Base-by-base conservation (phyloP, 805 yeast species). In the Barnettozyma sp. region DNA sequence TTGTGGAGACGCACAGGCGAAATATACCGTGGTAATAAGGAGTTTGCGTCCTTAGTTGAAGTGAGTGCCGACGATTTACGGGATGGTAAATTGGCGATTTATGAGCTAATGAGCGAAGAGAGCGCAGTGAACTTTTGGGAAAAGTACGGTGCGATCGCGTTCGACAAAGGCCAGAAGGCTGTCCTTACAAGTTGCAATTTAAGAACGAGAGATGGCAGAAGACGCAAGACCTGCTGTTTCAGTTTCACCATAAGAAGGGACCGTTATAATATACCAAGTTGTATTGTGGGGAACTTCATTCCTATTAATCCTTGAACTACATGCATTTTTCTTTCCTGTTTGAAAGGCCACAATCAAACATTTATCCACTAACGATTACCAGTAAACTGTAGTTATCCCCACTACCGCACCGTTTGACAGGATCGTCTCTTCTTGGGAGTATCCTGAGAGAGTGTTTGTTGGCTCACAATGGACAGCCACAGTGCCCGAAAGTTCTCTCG, bases 101-200 rank as follows among this genome's bases (percentile, higher is more conserved):
- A 88, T 59, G 97, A 90, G 60, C 63, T 90, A 43, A 82, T 90
- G 95, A 79, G 87, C 33, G 97, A 88, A 56, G 96, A 88, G 48
- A 82, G 95, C 52, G 94, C 96, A 19, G 97, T 90, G 14, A 88
- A 86, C 50, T 90, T 86, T 55, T 90, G 97, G 97, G 97, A 90
- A 52, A 88, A 88, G 55, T 90, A 88, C 52, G 96, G 96, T 3
- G 87, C 94, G 4, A 84, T 88, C 52, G 97, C 97, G 5, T 88
- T 90, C 60, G 97, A 90, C 52, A 82, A 88, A 47, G 90, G 92
- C 2, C 97, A 88, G 51, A 90, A 90, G 54, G 96, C 97, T 0
- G 95, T 90, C 4, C 61, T 90, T 48, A 88, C 96, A 1, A 82
- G 94, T 56, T 90, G 97, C 61, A 85, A 82, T 48, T 65, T 90